phyloP scores from a whole-genome alignment of 306 rosid species.

The Rosa lucieae region DNA sequence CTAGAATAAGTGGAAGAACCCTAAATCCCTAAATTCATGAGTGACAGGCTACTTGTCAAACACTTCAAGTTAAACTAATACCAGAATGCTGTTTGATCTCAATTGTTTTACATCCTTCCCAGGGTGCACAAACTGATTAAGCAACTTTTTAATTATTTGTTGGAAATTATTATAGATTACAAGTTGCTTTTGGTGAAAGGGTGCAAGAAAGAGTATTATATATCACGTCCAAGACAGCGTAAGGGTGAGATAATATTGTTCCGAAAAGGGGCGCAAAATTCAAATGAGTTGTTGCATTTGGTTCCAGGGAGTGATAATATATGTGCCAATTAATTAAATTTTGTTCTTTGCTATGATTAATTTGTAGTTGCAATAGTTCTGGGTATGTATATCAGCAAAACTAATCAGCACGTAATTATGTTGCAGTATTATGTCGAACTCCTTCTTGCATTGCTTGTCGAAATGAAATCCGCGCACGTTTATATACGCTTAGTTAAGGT shows the following conservation, averaged over 20 bases:
- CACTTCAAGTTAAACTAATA: slow-evolving; percentile 54
- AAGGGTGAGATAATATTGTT: slow-evolving; percentile 24
- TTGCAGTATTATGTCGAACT: not conserved
- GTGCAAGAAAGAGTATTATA: slow-evolving; percentile 23
- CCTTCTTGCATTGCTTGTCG: not conserved
- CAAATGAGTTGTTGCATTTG: slow-evolving; percentile 43
- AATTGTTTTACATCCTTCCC: slow-evolving; percentile 11
- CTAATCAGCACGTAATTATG: not conserved
- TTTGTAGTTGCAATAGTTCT: not conserved
- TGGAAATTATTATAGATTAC: not conserved
- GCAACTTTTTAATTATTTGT: slow-evolving; percentile 12
- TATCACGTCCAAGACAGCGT: slow-evolving; percentile 9
- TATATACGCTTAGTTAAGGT: slow-evolving; percentile 30
- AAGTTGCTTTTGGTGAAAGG: slow-evolving; percentile 39
- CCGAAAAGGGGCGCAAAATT: slow-evolving; percentile 36
- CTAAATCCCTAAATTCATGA: slow-evolving; percentile 40
- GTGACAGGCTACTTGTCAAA: slow-evolving; percentile 48
- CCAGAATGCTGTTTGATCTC: slow-evolving; percentile 14
- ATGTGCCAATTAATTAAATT: not conserved
- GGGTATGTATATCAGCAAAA: not conserved
- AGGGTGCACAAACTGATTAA: slow-evolving; percentile 21
- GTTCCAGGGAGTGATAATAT: not conserved
- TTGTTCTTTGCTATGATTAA: not conserved
- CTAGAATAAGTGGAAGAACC: slow-evolving; percentile 28
- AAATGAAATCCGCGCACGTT: not conserved